Evolutionary conservation across 2,329 filamentous ascomycete species (phyloP).

Genomic region (Tetracladium maxilliforme): DNA sequence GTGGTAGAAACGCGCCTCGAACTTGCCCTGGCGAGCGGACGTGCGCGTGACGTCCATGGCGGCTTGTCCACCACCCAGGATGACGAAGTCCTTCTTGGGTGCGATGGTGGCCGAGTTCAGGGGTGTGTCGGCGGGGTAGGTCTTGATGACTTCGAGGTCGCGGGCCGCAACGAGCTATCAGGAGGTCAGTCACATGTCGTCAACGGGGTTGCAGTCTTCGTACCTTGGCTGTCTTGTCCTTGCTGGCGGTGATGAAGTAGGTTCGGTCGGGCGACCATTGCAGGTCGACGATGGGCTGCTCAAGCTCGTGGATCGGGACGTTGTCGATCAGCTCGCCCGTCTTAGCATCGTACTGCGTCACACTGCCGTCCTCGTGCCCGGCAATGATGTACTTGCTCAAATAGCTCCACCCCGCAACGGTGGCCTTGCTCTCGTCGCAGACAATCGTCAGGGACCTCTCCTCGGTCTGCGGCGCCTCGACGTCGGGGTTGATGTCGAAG

Average conservation of each 20-base stretch:
- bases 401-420: conserved; percentile 93
- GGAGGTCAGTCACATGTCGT: conserved; percentile 3
- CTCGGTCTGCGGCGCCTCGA: conserved; percentile 68
- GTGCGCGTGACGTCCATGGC: conserved; percentile 98
- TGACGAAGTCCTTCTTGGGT: conserved; percentile 92
- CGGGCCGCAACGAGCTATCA: conserved; percentile 62
- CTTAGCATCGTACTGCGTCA: conserved; percentile 88
- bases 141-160: conserved; percentile 86
- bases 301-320: conserved; percentile 72
- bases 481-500: conserved; percentile 74
- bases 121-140: conserved; percentile 80
- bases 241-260: conserved; percentile 96
- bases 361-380: conserved; percentile 88
- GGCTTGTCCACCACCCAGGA: conserved; percentile 93
- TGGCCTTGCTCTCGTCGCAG: conserved; percentile 92
- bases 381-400: conserved; percentile 92
- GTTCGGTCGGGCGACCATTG: conserved; percentile 91
- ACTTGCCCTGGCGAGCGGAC: conserved; percentile 88
- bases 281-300: conserved; percentile 74
- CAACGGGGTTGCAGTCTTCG: conserved; percentile 4
- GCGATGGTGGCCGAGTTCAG: conserved; percentile 93
- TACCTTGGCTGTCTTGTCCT: conserved; percentile 94
- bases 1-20: conserved; percentile 99
- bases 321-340: conserved; percentile 72
- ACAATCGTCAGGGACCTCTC: conserved; percentile 79